Percentiles rank a stretch among this genome's conserved stretches.
These are phyloP conservation scores for Teunomyces tritomae DNA, from an alignment of 805 yeast species.

Conservation along the genomic window DNA sequence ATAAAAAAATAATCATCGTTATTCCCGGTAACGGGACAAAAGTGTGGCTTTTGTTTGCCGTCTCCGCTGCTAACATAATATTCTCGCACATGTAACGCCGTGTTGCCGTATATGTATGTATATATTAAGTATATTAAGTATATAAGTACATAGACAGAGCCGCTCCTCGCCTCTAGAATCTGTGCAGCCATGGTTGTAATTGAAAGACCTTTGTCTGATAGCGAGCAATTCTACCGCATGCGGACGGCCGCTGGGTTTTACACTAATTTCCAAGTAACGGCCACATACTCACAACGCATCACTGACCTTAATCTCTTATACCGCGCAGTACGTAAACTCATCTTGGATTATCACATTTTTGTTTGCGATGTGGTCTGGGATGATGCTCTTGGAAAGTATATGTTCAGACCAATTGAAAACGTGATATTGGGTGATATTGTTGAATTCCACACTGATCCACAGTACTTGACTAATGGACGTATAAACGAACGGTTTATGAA, in stretches of 20 bases:
- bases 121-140: too few relatives aligned
- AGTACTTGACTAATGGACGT: constrained; percentile 12
- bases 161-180: too few relatives aligned
- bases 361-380: constrained; percentile 28
- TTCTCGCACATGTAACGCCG: too few relatives aligned
- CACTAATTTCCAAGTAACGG: constrained; percentile 33
- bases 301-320: constrained; percentile 14
- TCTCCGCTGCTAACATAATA: too few relatives aligned
- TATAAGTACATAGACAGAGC: too few relatives aligned
- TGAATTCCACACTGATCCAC: constrained; percentile 10
- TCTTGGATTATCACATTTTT: constrained; percentile 34
- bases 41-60: too few relatives aligned
- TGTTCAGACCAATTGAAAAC: constrained; percentile 22
- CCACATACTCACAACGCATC: constrained; percentile 25
- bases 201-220: constrained; percentile 26
- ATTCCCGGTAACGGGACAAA: too few relatives aligned
- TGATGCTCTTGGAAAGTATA: constrained; percentile 8
- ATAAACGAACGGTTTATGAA: constrained; percentile 31
- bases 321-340: constrained; percentile 27
- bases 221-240: constrained; percentile 35
- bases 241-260: constrained; percentile 29
- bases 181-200: constrained; percentile 8
- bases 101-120: too few relatives aligned
- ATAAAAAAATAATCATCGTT: too few relatives aligned
- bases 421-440: constrained; percentile 27